These are phyloP conservation scores for Calonectria montana DNA, from an alignment of 2,329 filamentous ascomycete genomes.

Conservation along the genomic window DNA sequence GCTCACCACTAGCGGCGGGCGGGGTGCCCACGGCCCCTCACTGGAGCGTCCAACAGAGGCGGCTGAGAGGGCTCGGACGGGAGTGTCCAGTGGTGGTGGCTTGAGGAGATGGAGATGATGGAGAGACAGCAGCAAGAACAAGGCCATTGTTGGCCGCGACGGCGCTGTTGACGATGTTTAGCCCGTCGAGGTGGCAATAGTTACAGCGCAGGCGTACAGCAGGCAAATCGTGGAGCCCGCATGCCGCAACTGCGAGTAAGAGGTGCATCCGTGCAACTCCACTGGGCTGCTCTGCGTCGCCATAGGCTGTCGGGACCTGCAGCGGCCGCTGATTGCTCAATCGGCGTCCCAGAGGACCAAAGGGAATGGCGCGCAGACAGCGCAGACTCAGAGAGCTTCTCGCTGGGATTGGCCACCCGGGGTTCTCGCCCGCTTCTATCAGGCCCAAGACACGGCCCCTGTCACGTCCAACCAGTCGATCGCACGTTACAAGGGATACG, in stretches of 20 bases:
- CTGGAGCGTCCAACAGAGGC: conserved; percentile 13
- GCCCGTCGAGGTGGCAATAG: conserved; percentile 2
- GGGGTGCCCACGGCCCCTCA: conserved; percentile 16
- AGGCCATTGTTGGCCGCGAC: not conserved
- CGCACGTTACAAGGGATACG: conserved; percentile 11
- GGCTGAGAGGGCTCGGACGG: conserved; percentile 18
- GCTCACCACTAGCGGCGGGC: conserved; percentile 18
- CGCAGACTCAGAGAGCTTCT: not conserved
- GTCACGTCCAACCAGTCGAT: conserved; percentile 9
- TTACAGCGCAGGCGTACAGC: conserved; percentile 9
- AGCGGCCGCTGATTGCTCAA: conserved; percentile 38
- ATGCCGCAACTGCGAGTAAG: conserved; percentile 24
- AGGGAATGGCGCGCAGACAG: conserved; percentile 35
- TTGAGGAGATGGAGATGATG: conserved; percentile 14
- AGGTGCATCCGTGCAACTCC: conserved; percentile 22
- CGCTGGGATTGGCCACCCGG: conserved; percentile 4
- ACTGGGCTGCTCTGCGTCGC: not conserved
- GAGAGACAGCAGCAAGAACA: not conserved
- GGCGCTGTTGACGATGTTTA: conserved; percentile 6
- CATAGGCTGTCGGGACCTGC: not conserved
- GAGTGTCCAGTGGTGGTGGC: conserved; percentile 12
- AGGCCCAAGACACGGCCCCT: not conserved
- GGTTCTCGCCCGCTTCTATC: conserved; percentile 1
- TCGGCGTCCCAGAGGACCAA: conserved; percentile 14
- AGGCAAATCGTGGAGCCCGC: conserved; percentile 15